Base-by-base conservation (phyloP, 352 stramenopile genomes). In the Phytopythium cucurbitacearum region DNA sequence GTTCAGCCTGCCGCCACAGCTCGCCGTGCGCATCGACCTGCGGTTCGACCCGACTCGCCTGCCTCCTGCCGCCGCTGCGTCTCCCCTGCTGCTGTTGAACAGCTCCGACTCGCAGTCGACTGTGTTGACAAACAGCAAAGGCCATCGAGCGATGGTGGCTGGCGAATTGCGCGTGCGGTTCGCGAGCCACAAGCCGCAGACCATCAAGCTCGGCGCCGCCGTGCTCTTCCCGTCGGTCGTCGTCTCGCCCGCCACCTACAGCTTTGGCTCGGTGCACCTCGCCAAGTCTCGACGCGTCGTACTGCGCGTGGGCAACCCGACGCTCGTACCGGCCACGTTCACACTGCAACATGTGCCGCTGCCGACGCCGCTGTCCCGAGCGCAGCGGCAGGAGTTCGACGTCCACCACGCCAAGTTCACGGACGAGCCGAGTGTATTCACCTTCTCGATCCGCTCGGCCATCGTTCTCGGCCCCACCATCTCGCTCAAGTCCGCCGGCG, bases 91-190 rank as follows among this genome's bases (percentile, higher is more conserved):
- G 6, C 13, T 34, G 41, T n/a, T n/a, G 1, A 65, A 62, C 16
- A 12, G 16, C 13, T 48, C 53, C n/a, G 38, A 59, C 15, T 40
- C 55, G n/a, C 46, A 61, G 21, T 56, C 21, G 21, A 28, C 21
- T 28, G 21, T 28, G 21, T 28, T 28, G 21, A 28, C 21, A 42
- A 56, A 9, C 32, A 50, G 5, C 45, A 51, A 28, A 28, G 21
- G 21, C 21, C 21, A 28, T 28, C 21, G 21, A 28, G 21, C 43
- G 10, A 47, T 59, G 9, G 40, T 87, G 0, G 56, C 81, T 2
- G 80, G 80, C 0, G 65, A 83, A 33, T 65, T 94, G 13, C 67
- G 66, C 44, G 69, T 94, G 36, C 80, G 76, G 15, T 94, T 91
- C 56, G 69, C 79, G 12, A 89, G 85, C 38, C 69, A 75, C 34